Base-by-base conservation (phyloP, 768 basidiomycete species). In the Candolleomyces aberdarensis region DNA sequence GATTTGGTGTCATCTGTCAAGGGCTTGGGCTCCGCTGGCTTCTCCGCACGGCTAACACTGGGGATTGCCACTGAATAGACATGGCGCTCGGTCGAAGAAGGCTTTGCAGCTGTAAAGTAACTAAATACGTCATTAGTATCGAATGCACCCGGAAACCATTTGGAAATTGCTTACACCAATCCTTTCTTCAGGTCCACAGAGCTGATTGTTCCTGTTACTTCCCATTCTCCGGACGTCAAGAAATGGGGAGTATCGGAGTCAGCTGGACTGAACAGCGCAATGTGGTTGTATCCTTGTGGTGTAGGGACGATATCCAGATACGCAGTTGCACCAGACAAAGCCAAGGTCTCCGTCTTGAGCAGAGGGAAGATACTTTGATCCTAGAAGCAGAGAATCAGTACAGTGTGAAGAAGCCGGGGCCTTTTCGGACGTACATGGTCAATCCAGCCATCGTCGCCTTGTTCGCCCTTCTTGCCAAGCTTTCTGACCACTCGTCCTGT, bases 401-500 rank as follows among this genome's bases (percentile, higher is more conserved):
- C 47, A 40, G 43, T 22, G 22, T 55, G 49, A 19, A 43, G 56
- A 55, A 49, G 41, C 59, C 13, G 2, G 14, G 36, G 49, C 32
- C n/a, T 15, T 7, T n/a, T 13, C 10, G 51, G n/a, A 78, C 88
- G 62, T 64, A 93, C 94, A 62, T 84, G 76, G 55, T 98, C 92
- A 63, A 98, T 94, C 97, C 97, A 99, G 1, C 97, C 97, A 41
- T 86, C 85, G 68, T 97, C 96, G 0, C 87, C 89, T 68, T 96
- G 82, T 67, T 95, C 96, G 6, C 93, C 96, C 40, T 87, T 70
- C 69, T 85, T 83, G 4, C 95, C 96, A 10, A 96, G 78, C 62
- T 79, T 87, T 60, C 96, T 78, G 8, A 94, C 90, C 14, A 93
- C 85, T 50, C 65, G 69, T 7, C 87, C 86, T 36, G 66, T 67